Conservation (phyloP, 2,329 filamentous ascomycete genomes). For the Aspergillus glaucus region DNA sequence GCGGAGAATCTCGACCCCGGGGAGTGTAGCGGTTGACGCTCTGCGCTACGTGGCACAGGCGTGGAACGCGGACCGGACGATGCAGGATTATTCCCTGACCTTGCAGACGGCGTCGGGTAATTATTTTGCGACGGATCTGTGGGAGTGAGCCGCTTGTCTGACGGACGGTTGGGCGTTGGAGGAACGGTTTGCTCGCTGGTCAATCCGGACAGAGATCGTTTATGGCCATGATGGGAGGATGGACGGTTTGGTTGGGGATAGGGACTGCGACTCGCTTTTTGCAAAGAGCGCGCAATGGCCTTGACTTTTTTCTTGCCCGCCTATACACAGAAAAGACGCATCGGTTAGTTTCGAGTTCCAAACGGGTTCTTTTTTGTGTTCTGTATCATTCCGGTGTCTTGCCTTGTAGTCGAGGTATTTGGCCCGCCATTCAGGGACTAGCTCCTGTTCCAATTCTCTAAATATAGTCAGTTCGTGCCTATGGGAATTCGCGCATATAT, state of each 20-base stretch:
- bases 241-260: slow-evolving; percentile 35
- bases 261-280: slow-evolving; percentile 46
- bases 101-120: slow-evolving; percentile 5
- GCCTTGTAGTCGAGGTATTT: slow-evolving; percentile 96
- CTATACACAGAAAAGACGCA: slow-evolving; percentile 28
- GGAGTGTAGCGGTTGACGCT: slow-evolving; percentile 29
- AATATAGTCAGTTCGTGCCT: slow-evolving; percentile 12
- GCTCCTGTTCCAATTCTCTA: slow-evolving; percentile 74
- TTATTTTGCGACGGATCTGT: not conserved
- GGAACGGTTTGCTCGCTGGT: slow-evolving; percentile 2
- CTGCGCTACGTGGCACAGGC: slow-evolving; percentile 30
- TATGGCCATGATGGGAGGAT: slow-evolving; percentile 19
- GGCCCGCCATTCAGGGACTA: slow-evolving; percentile 88
- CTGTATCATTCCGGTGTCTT: slow-evolving; percentile 1
- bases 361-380: not conserved
- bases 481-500: slow-evolving; percentile 10
- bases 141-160: slow-evolving; percentile 1
- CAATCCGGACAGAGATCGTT: not conserved
- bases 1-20: slow-evolving; percentile 30
- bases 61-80: slow-evolving; percentile 19
- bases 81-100: not conserved
- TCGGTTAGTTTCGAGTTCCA: not conserved
- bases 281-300: slow-evolving; percentile 66
- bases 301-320: slow-evolving; percentile 88
- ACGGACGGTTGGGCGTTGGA: slow-evolving; percentile 5